Evolutionary conservation across 108 stramenopile genomes (phyloP), one percentile per base, ranked within the genome.

Genomic region (Fragilaria radians): DNA sequence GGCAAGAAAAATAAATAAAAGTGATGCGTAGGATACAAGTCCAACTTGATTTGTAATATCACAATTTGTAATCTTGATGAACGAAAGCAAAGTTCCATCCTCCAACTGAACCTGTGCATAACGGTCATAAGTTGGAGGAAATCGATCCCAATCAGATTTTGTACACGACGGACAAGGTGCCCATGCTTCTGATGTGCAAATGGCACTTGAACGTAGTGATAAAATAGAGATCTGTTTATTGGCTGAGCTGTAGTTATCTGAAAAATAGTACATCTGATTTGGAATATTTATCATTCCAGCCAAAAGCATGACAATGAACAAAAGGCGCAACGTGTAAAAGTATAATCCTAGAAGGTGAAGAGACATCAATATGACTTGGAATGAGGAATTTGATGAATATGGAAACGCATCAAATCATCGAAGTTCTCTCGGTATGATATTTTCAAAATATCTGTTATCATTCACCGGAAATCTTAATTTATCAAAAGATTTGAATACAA

Each of bases 231-330:
- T 42, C 27, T 46, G 5, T 4, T 59, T 22, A 32, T 22, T 32
- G 9, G 31, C 32, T 17, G 47, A 2, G 27, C 27, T 76, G 62
- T 92, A 92, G 32, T 68, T 58, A 4, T 78, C 74, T 31, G 67
- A 56, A 24, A 79, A 74, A 72, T 83, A 92, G 54, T 82, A 89
- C 23, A 76, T 28, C 5, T 87, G 75, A 36, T 85, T 85, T 29
- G 81, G 72, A n/a, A 87, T 2, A 56, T 79, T 86, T 32, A 85
- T 64, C 21, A 77, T 62, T 29, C 91, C 91, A 7, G 83, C 83
- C 25, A 87, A 26, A 9, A 92, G 57, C 5, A 68, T 60, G 5
- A 89, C 64, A 4, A 81, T 47, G 25, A 73, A 65, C 27, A 92
- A 54, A 21, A 70, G 79, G 9, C 85, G 72, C 18, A 92, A 59